Evolutionary conservation across 345 rosid species (phyloP).

Genomic region (Hypericum perforatum): DNA sequence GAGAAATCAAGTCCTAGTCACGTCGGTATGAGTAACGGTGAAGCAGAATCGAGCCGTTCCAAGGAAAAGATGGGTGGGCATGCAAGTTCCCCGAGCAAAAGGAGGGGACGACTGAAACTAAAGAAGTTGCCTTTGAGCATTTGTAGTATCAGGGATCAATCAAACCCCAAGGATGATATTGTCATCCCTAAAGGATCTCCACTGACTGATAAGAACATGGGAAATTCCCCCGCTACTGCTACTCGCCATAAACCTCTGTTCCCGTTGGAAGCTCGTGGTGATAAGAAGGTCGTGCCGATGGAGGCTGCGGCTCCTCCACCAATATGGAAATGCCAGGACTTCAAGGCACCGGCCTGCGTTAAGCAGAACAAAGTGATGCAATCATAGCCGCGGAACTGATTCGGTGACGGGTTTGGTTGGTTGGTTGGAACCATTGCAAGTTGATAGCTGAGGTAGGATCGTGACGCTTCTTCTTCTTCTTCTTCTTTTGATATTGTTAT

Average conservation of each 20-base stretch:
- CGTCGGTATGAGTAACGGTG: slow-evolving; percentile 28
- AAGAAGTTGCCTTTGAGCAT: slow-evolving; percentile 67
- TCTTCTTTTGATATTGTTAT: no score
- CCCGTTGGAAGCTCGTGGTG: slow-evolving; percentile 33
- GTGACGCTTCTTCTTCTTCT: no score
- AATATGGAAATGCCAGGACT: slow-evolving; percentile 65
- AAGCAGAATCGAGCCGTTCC: slow-evolving; percentile 29
- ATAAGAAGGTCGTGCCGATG: slow-evolving; percentile 29
- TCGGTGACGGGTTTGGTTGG: no score
- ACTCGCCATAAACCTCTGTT: slow-evolving; percentile 30
- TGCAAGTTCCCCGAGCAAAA: slow-evolving; percentile 36
- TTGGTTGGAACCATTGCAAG: no score
- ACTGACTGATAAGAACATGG: slow-evolving; percentile 33
- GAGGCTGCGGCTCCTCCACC: slow-evolving; percentile 30
- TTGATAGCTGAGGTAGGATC: no score
- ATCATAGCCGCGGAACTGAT: slow-evolving; percentile 18
- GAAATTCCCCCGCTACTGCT: slow-evolving; percentile 11
- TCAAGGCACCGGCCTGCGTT: slow-evolving; percentile 48
- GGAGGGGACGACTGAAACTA: slow-evolving; percentile 77
- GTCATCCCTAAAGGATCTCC: slow-evolving; percentile 22
- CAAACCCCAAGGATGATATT: slow-evolving; percentile 40
- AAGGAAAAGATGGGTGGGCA: slow-evolving; percentile 47
- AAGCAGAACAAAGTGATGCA: slow-evolving; percentile 64
- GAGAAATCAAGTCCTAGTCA: slow-evolving; percentile 14
- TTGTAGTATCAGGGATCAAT: slow-evolving; percentile 53